phyloP scores from a whole-genome alignment of 2,329 filamentous ascomycete genomes.

The Phoma sp. region DNA sequence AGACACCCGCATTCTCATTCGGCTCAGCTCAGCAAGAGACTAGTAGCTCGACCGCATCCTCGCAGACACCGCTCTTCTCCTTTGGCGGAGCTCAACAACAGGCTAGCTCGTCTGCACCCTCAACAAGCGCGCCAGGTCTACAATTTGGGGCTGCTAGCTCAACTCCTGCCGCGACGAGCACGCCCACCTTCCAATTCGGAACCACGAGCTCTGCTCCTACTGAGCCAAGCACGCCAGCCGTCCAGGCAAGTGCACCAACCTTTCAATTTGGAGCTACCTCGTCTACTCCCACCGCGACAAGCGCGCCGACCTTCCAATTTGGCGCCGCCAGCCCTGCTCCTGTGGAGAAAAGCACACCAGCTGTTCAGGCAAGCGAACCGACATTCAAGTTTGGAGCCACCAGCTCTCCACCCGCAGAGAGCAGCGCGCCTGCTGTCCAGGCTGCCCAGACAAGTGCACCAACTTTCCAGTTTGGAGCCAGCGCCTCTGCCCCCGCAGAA shows the following conservation, averaged over 20 bases:
- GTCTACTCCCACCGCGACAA: constrained; percentile 12
- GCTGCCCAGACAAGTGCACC: constrained; percentile 13
- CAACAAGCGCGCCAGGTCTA: constrained; percentile 13
- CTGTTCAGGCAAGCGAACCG: not conserved
- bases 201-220: constrained; percentile 16
- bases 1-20: too few species aligned
- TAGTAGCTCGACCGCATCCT: too few species aligned
- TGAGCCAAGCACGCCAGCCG: not conserved
- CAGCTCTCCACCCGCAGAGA: not conserved
- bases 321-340: constrained; percentile 18
- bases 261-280: constrained; percentile 23
- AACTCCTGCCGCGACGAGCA: constrained; percentile 18
- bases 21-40: too few species aligned
- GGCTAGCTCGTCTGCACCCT: constrained; percentile 6
- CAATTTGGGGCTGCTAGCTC: not conserved
- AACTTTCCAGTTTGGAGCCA: constrained; percentile 23
- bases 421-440: too few species aligned
- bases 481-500: constrained; percentile 15
- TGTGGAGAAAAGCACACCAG: not conserved
- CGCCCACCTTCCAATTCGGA: constrained; percentile 22
- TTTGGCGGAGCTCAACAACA: constrained; percentile 27
- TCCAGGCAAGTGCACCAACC: constrained; percentile 7
- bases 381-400: not conserved
- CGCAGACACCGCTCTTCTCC: not conserved
- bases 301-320: constrained; percentile 21